A percentile compares a stretch with the other conserved stretches of the same genome.
These are phyloP conservation scores for Claviceps africana DNA, from an alignment of 2,329 filamentous ascomycete species.

Conservation along the genomic window DNA sequence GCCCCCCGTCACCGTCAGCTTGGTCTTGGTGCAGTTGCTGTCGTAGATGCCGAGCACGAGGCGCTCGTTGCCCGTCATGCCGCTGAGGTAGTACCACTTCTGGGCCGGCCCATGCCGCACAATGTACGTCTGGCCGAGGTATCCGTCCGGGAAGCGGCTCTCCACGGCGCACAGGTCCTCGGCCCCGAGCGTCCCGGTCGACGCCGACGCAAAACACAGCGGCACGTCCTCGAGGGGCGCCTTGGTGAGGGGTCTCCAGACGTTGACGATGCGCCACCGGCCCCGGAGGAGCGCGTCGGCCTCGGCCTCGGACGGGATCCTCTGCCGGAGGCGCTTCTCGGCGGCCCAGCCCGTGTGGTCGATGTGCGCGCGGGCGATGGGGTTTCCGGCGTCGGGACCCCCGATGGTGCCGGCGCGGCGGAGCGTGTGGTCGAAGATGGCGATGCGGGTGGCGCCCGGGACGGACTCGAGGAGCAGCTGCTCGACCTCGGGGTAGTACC, in stretches of 20 bases:
- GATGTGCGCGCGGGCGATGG: conserved; percentile 64
- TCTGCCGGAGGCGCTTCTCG: conserved; percentile 50
- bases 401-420: conserved; percentile 49
- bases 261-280: conserved; percentile 73
- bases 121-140: conserved; percentile 60
- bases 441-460: conserved; percentile 49
- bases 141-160: conserved; percentile 51
- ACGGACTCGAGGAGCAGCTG: conserved; percentile 52
- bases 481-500: conserved; percentile 81
- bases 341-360: conserved; percentile 64
- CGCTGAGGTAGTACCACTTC: conserved; percentile 68
- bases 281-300: conserved; percentile 50
- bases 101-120: conserved; percentile 49
- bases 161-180: conserved; percentile 57
- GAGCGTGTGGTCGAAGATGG: conserved; percentile 82
- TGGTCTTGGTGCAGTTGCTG: conserved; percentile 39
- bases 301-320: conserved; percentile 44
- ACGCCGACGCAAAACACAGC: conserved; percentile 48
- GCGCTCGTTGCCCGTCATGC: conserved; percentile 61
- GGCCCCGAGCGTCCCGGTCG: conserved; percentile 42
- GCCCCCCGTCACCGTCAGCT: conserved; percentile 37
- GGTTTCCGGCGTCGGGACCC: conserved; percentile 33
- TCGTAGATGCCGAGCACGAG: conserved; percentile 69
- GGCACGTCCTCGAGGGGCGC: conserved; percentile 52
- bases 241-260: conserved; percentile 57